Evolutionary conservation across 768 basidiomycete species (phyloP), one percentile per base, ranked within the genome.

Genomic region (Termitomyces sp.): DNA sequence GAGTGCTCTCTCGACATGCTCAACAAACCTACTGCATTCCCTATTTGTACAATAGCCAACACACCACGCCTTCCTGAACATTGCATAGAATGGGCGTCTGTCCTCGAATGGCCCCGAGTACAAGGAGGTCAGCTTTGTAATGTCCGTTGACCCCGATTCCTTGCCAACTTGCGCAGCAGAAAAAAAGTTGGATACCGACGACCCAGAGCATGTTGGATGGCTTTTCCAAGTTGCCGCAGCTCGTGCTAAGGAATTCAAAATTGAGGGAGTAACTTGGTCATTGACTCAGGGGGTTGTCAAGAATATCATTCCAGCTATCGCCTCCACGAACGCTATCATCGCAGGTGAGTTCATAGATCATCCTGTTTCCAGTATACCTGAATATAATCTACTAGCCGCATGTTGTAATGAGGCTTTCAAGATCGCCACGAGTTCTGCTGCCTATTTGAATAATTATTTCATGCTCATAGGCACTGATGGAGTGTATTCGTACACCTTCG

Each of bases 381-480:
- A 70, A 36, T 30, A 12, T 38, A 3, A 56, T 50, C n/a, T 38
- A 28, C 61, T 91, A 60, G 96, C 96, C 41, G 91, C 95, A 2
- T 98, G 96, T 75, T 98, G 96, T 69, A 98, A 97, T 67, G 97
- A 99, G 74, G 97, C 97, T 16, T 96, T 99, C 80, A 99, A 99
- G 75, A 93, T 99, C 60, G 95, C 93, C 26, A 98, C 97, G 0
- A 92, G 87, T 63, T 93, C 92, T 26, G 96, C 95, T 0, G 93
- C 95, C 5, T 96, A 87, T 70, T 79, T 99, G 56, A 91, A 96
- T 74, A 98, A 98, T 71, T 99, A 98, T 71, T 97, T 98, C 74
- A 94, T 98, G 95, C 82, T 98, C 58, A 94, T 95, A 61, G 97
- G 97, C 36, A 98, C 94, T 9, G 95, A 98, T 55, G 90, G 93